Percentiles rank a stretch among this genome's conserved stretches.
Evolutionary conservation across 768 basidiomycete species (phyloP).

Genomic region (Macrocybe gigantea): DNA sequence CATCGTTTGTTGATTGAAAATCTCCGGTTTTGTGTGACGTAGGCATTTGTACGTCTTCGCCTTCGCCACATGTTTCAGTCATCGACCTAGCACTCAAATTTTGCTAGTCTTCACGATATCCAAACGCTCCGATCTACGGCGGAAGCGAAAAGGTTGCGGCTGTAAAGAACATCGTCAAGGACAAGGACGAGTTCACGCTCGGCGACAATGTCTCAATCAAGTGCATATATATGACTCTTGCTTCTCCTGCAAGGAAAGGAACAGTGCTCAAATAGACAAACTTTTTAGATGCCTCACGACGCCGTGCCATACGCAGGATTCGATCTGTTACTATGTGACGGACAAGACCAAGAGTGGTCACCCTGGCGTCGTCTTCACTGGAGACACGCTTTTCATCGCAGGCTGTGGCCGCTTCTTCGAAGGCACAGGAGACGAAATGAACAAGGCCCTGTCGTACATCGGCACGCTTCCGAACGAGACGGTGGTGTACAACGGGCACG

Average conservation of each 20-base stretch:
- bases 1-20: background rate
- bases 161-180: slow-evolving; percentile 68
- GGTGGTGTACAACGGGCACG: slow-evolving; percentile 84
- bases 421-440: slow-evolving; percentile 76
- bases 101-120: slow-evolving; percentile 34
- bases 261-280: slow-evolving; percentile 1
- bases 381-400: slow-evolving; percentile 85
- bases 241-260: too few relatives aligned
- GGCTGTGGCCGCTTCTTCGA: slow-evolving; percentile 97
- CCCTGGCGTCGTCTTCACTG: slow-evolving; percentile 84
- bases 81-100: slow-evolving; percentile 1
- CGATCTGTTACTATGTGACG: slow-evolving; percentile 85
- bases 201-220: slow-evolving; percentile 57
- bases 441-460: slow-evolving; percentile 64
- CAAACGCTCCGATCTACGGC: slow-evolving; percentile 63
- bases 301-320: slow-evolving; percentile 95
- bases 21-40: background rate
- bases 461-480: slow-evolving; percentile 74
- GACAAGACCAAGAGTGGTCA: slow-evolving; percentile 38
- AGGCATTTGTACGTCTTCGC: slow-evolving; percentile 46
- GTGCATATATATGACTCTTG: slow-evolving; percentile 26
- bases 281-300: slow-evolving; percentile 68
- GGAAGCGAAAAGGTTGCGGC: slow-evolving; percentile 69
- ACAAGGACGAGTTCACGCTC: slow-evolving; percentile 76
- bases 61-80: background rate